Conservation (phyloP, 1,139 yeast genomes). For the Pichia sp. region DNA sequence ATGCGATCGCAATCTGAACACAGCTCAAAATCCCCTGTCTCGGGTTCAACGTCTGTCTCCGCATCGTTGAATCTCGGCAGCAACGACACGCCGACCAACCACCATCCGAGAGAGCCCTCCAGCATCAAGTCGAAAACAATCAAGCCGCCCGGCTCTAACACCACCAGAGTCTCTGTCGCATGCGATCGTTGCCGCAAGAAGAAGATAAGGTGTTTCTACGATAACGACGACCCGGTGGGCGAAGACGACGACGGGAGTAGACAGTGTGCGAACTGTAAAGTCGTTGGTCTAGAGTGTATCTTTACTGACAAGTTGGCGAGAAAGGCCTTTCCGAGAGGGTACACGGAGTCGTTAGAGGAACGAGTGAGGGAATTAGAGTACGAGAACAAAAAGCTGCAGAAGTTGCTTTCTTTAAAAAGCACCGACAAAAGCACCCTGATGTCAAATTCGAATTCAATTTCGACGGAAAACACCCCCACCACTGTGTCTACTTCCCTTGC, state of each 20-base stretch:
- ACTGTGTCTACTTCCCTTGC: not conserved
- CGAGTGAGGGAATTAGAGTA: conserved; percentile 58
- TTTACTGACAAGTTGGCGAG: conserved; percentile 70
- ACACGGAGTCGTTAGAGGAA: conserved; percentile 68
- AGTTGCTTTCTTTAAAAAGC: conserved; percentile 58
- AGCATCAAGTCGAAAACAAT: conserved; percentile 44
- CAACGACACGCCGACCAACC: not conserved
- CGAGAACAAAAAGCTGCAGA: conserved; percentile 44
- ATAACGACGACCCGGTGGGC: conserved; percentile 38
- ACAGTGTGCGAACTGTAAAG: conserved; percentile 57
- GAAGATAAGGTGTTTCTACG: conserved; percentile 58
- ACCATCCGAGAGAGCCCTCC: conserved; percentile 4
- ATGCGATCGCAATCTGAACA: not conserved
- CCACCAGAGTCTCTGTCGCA: conserved; percentile 71
- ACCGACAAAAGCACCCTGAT: conserved; percentile 18
- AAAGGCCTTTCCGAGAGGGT: conserved; percentile 71
- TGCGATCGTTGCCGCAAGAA: conserved; percentile 84
- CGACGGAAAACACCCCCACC: not conserved
- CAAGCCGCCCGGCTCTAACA: conserved; percentile 55
- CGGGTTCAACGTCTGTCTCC: not conserved
- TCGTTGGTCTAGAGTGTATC: conserved; percentile 61
- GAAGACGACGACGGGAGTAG: conserved; percentile 15
- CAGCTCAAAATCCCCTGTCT: not conserved
- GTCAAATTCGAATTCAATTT: not conserved
- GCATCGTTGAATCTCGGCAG: not conserved